Base-by-base conservation (phyloP, 306 rosid species). In the Rosa rugosa region DNA sequence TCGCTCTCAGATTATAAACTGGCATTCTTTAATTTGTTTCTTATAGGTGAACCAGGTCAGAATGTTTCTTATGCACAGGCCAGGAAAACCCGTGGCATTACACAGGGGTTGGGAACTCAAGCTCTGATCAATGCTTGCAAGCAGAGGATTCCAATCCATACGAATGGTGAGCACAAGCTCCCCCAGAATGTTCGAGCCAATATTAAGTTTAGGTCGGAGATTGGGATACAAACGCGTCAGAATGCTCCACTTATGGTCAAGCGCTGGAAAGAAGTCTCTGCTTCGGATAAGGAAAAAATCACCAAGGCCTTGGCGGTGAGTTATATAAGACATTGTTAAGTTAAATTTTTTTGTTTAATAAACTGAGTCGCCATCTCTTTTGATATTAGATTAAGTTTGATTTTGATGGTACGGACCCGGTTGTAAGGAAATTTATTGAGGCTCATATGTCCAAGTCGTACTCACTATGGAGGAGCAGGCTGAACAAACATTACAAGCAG, bases 91-190 rank as follows among this genome's bases (percentile, higher is more conserved):
- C 67, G 67, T 27, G 40, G 67, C 18, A 62, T 62, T 25, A 62
- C 67, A 25, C 67, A 62, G 41, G 67, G 67, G 41, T 62, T 62
- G 67, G 67, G 67, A 23, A 62, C 67, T 62, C 67, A 62, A 62
- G 8, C 38, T 27, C 38, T 62, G 67, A 62, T 62, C 18, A 62
- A 62, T 62, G 17, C 67, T 62, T 62, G 67, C 67, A 62, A 62
- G 38, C 67, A 62, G 40, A 62, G 40, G 67, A 62, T 62, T 62
- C 41, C 40, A 62, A 62, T 62, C 67, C 67, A 41, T 18, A 14
- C 67, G 0, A 62, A 62, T 62, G 20, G 67, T 13, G 67, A 62
- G 40, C 8, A 31, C 40, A 62, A 62, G 67, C 67, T 62, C 67
- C 67, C 40, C 2, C 67, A 62, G 41, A 62, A 36, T 62, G 40